Base-by-base conservation (phyloP, 768 basidiomycete species). In the Phylloporus rhodoxanthus region DNA sequence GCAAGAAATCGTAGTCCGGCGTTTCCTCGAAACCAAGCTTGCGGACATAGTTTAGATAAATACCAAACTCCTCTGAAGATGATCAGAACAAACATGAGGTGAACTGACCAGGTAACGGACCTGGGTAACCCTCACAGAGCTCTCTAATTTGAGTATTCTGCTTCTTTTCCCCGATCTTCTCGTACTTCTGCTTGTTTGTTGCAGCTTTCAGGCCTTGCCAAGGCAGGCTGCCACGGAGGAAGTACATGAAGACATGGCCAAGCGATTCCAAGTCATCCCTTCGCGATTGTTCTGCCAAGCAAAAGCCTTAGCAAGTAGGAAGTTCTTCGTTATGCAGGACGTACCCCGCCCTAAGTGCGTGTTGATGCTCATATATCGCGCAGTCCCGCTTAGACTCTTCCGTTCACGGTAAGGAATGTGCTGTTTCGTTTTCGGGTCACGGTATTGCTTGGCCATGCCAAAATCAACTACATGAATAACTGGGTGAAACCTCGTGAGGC, bases 81-180 rank as follows among this genome's bases (percentile, higher is more conserved):
- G 34, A 51, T 58, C 44, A 59, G 47, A 33, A 15, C 30, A 51
- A 15, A 20, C 8, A 52, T 30, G 25, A 43, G 50, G 32, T 19
- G 9, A n/a, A 23, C 36, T 43, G 36, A 46, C 25, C 28, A 51
- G 42, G 36, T 47, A 33, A 66, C 78, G 53, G 58, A 91, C 91
- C 92, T 43, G 96, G 95, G 74, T 86, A 93, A 50, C 91, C 90
- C 60, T 98, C 96, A 62, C 87, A 91, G 21, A 99, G 78, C 64
- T 99, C 96, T 72, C 91, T 95, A 69, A 99, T 97, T 7, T 88
- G 87, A 25, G 96, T 98, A 13, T 88, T 89, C 74, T 98, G 96
- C 78, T 92, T 99, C 85, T 99, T 99, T 77, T 99, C 95, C 55
- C 95, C 95, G 68, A 99, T 99, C 78, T 98, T 99, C 77, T 99